phyloP scores from a whole-genome alignment of 2,329 filamentous ascomycete species.

The Periconia digitata region DNA sequence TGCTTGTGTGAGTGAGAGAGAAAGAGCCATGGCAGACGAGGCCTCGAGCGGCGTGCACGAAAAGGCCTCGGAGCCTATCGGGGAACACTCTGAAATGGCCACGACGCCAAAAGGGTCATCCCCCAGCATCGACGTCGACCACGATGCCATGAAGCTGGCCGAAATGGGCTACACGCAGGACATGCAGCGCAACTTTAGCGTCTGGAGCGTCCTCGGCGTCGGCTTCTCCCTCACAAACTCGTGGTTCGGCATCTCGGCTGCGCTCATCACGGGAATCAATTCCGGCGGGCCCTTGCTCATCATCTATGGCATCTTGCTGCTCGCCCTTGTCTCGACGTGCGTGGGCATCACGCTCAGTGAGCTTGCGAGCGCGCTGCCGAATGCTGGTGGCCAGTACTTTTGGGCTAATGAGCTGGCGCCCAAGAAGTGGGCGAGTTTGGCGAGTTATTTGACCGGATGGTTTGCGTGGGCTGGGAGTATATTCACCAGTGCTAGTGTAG shows the following conservation, averaged over 20 bases:
- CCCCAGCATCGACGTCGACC: conserved; percentile 32
- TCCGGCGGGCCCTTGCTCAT: conserved; percentile 53
- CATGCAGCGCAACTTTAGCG: conserved; percentile 51
- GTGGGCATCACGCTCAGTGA: conserved; percentile 52
- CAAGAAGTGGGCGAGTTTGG: conserved; percentile 47
- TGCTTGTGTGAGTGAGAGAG: neutral
- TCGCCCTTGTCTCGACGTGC: conserved; percentile 49
- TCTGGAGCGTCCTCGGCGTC: conserved; percentile 54
- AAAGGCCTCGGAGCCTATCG: no score
- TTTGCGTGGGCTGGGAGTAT: conserved; percentile 58
- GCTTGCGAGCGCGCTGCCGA: conserved; percentile 52
- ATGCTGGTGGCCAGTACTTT: conserved; percentile 56
- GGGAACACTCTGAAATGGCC: conserved; percentile 18
- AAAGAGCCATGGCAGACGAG: conserved; percentile 4
- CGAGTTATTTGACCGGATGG: conserved; percentile 53
- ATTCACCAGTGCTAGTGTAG: conserved; percentile 57
- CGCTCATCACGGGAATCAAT: conserved; percentile 53
- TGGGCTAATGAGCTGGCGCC: conserved; percentile 54
- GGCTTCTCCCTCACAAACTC: conserved; percentile 56
- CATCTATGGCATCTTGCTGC: conserved; percentile 53
- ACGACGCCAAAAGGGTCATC: conserved; percentile 8
- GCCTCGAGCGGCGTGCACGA: no score
- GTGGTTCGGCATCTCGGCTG: conserved; percentile 55
- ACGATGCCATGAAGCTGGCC: conserved; percentile 49
- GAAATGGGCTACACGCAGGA: conserved; percentile 54